These are phyloP conservation scores for Arabidopsis arenosa DNA, from an alignment of 345 rosid species.

Conservation along the genomic window DNA sequence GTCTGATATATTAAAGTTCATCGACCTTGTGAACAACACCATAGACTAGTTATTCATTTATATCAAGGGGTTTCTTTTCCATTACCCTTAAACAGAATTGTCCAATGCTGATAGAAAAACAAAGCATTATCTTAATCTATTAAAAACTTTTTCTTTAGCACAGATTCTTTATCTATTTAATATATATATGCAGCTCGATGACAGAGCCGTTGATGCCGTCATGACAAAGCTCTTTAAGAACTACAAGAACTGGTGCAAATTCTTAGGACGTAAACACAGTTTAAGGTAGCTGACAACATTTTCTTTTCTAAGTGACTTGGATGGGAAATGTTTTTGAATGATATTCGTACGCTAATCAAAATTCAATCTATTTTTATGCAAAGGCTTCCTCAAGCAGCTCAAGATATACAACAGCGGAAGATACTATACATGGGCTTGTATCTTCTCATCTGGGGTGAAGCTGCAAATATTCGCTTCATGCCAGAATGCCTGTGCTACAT, in stretches of 20 bases:
- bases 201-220: conserved; percentile 89
- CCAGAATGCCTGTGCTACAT: conserved; percentile 95
- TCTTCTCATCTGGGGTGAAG: conserved; percentile 99
- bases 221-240: conserved; percentile 89
- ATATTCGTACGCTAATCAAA: conserved; percentile 29
- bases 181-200: conserved; percentile 77
- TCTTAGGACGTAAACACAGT: conserved; percentile 93
- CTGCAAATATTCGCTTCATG: conserved; percentile 94
- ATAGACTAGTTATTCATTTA: conserved; percentile 6
- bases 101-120: background rate
- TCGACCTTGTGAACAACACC: conserved; percentile 29
- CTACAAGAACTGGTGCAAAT: conserved; percentile 94
- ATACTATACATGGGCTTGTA: conserved; percentile 91
- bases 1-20: background rate
- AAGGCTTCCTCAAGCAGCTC: conserved; percentile 91
- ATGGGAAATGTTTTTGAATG: conserved; percentile 22
- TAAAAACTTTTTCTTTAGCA: conserved; percentile 2
- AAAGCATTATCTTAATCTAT: conserved; percentile 15
- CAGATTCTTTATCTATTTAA: background rate
- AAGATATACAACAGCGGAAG: conserved; percentile 90
- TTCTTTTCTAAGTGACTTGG: conserved; percentile 15
- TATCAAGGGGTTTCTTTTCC: conserved; percentile 2
- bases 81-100: conserved; percentile 17
- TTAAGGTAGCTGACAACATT: conserved; percentile 60
- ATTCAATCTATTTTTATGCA: conserved; percentile 25